A percentile compares a stretch with the other conserved stretches of the same genome.
Evolutionary conservation across 1,284 basidiomycete species (phyloP).

Genomic region (Austroboletus niveus): DNA sequence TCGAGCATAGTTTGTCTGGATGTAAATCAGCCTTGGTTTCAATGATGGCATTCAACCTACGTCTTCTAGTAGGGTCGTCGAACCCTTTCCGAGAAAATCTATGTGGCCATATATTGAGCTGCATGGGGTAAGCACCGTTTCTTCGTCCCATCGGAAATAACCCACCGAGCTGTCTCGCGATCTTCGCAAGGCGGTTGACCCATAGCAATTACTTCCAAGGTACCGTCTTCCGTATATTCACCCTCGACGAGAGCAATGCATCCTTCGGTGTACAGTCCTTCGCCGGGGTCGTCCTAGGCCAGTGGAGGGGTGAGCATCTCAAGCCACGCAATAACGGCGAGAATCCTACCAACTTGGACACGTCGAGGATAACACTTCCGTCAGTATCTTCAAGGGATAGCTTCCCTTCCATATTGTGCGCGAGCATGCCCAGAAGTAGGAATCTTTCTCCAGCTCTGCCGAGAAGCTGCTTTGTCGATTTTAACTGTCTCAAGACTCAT

Average conservation of each 20-base stretch:
- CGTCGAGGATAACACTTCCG: constrained; percentile 86
- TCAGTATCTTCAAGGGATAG: constrained; percentile 94
- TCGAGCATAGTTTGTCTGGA: constrained; percentile 55
- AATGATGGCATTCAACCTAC: constrained; percentile 42
- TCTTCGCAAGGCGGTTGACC: constrained; percentile 97
- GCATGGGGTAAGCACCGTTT: constrained; percentile 4
- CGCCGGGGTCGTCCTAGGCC: constrained; percentile 82
- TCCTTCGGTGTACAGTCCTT: constrained; percentile 96
- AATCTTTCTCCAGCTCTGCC: constrained; percentile 91
- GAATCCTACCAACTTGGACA: constrained; percentile 75
- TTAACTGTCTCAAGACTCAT: constrained; percentile 56
- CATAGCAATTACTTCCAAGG: constrained; percentile 87
- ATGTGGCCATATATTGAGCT: constrained; percentile 92
- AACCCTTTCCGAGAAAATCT: constrained; percentile 92
- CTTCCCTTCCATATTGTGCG: constrained; percentile 86
- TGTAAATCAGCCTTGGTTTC: constrained; percentile 4
- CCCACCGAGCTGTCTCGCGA: constrained; percentile 75
- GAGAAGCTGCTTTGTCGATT: constrained; percentile 94
- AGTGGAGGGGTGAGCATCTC: constrained; percentile 4
- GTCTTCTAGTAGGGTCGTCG: constrained; percentile 91
- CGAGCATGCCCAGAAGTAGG: constrained; percentile 91
- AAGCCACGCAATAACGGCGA: not conserved
- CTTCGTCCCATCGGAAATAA: not conserved
- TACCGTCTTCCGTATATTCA: constrained; percentile 92
- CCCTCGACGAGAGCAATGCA: constrained; percentile 95